phyloP scores from a whole-genome alignment of 2,329 filamentous ascomycete species.

The Fusarium staphyleae region DNA sequence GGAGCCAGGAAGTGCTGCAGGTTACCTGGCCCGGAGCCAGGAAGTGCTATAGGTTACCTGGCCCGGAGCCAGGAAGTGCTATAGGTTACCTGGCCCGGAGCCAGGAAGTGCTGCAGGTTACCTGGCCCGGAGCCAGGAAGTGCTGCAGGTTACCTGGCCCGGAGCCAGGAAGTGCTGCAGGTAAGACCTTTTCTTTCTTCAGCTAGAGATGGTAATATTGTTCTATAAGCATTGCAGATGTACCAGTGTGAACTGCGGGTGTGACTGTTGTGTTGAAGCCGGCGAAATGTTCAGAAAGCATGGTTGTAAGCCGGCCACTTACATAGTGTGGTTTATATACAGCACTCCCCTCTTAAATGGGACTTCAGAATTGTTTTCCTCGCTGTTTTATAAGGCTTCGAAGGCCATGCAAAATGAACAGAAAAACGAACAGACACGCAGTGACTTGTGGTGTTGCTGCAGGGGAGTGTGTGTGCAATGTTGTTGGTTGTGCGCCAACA shows the following conservation, averaged over 20 bases:
- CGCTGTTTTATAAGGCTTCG: rapidly evolving
- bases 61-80: neutral
- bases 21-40: neutral
- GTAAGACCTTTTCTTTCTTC: neutral
- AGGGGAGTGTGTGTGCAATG: neutral
- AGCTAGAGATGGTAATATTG: neutral
- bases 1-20: neutral
- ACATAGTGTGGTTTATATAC: neutral
- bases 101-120: neutral
- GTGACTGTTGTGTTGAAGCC: neutral
- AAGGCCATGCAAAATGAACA: neutral
- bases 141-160: neutral
- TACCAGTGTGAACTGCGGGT: neutral
- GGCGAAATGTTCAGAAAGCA: no score
- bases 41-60: neutral
- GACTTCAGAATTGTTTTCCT: neutral
- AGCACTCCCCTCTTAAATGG: neutral
- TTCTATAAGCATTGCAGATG: neutral
- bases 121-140: neutral
- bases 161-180: neutral
- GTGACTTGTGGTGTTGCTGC: neutral
- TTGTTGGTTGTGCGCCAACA: constrained; percentile 9
- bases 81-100: neutral
- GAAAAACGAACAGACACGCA: neutral
- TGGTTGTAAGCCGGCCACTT: neutral